Base-by-base conservation (phyloP, 345 rosid species). In the Linum usitatissimum region DNA sequence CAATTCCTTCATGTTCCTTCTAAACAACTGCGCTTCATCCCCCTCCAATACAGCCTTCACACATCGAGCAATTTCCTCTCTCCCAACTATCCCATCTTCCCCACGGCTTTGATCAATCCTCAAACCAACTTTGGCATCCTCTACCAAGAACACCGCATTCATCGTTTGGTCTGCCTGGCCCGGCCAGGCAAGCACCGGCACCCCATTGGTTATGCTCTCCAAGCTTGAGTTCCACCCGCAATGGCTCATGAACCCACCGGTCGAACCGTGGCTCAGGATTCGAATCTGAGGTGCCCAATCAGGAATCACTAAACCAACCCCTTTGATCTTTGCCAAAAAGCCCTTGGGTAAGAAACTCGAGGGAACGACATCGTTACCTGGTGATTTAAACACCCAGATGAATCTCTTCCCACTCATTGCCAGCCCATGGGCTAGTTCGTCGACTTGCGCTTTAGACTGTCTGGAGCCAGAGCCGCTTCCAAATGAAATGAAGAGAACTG, bases 131-230 rank as follows among this genome's bases (percentile, higher is more conserved):
- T 75, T 78, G 23, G 70, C 7, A 64, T 39, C 79, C 13, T 70
- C 77, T 14, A 63, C 9, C 19, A 72, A n/a, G 10, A 75, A 15
- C 12, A 55, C 67, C 0, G 77, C 66, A 42, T 78, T 78, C 79
- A 72, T 69, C 62, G 3, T 70, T 40, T 75, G 81, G 30, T 75
- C 79, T 9, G 79, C 79, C 40, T 70, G 75, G 3, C 72, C 69
- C 0, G 82, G 82, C 79, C 79, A 78, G 2, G 75, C 79, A 56
- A 78, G 67, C 5, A 78, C 6, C 14, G 82, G 79, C 45, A 78
- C 82, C 1, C 82, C 77, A 21, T 75, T 58, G 0, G 64, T 73
- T 0, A 78, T 31, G 38, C 75, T 62, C 61, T 78, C 82, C n/a
- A 75, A 38, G 0, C 23, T 55, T 2, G 81, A 78, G 63, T 78